These are phyloP conservation scores for Steccherinum ochraceum DNA, from an alignment of 768 basidiomycete genomes.

Conservation along the genomic window DNA sequence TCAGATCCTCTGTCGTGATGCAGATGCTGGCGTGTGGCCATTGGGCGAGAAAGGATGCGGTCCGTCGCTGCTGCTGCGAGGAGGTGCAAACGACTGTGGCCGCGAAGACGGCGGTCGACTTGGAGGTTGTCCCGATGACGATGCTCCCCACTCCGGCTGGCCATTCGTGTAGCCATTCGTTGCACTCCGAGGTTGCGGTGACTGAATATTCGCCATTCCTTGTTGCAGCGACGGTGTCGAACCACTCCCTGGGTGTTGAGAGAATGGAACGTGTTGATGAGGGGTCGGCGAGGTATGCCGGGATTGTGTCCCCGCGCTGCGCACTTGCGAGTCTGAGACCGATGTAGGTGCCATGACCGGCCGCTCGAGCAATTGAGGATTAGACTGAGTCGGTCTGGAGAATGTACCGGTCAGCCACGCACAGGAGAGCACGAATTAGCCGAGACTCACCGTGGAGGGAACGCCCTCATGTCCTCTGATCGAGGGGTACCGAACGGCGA, in stretches of 20 bases:
- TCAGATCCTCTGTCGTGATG: slow-evolving; percentile 19
- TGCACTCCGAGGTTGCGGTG: slow-evolving; percentile 31
- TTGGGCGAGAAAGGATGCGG: slow-evolving; percentile 17
- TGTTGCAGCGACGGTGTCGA: slow-evolving; percentile 42
- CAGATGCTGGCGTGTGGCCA: slow-evolving; percentile 17
- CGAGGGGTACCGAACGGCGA: slow-evolving; percentile 25
- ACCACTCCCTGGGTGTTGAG: slow-evolving; percentile 34
- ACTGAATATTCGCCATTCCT: slow-evolving; percentile 37
- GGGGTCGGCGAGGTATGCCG: slow-evolving; percentile 35
- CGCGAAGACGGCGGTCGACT: slow-evolving; percentile 19
- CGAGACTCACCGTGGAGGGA: slow-evolving; percentile 19
- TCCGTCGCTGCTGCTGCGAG: slow-evolving; percentile 24
- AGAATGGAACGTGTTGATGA: slow-evolving; percentile 37
- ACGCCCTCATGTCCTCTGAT: slow-evolving; percentile 16
- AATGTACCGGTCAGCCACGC: background rate
- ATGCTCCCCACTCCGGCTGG: slow-evolving; percentile 17
- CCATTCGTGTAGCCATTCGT: slow-evolving; percentile 14
- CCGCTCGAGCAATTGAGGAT: slow-evolving; percentile 36
- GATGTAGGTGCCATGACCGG: slow-evolving; percentile 35
- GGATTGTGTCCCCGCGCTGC: slow-evolving; percentile 25
- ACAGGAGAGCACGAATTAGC: background rate
- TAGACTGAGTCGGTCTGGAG: slow-evolving; percentile 25
- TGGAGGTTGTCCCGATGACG: slow-evolving; percentile 13
- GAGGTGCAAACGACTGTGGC: slow-evolving; percentile 20
- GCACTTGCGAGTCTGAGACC: slow-evolving; percentile 28